These are phyloP conservation scores for Teunomyces tritomae DNA, from an alignment of 805 yeast species.

Conservation along the genomic window DNA sequence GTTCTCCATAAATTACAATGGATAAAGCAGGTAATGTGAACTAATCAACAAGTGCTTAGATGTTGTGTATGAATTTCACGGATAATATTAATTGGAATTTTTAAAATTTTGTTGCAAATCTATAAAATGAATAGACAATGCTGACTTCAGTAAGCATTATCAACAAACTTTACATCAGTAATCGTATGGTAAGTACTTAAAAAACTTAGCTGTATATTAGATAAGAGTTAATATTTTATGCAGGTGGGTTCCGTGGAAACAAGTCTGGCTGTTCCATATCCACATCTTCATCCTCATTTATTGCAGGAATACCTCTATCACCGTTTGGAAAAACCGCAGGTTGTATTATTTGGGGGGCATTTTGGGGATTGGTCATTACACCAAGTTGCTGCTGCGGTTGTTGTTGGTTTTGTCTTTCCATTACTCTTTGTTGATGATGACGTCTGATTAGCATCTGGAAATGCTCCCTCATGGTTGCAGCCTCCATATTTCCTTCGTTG, in stretches of 20 bases:
- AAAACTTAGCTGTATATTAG: not conserved
- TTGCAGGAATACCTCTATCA: constrained; percentile 18
- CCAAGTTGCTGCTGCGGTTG: constrained; percentile 9
- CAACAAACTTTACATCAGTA: not conserved
- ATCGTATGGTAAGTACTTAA: not conserved
- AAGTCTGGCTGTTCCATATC: constrained; percentile 30
- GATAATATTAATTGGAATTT: not conserved
- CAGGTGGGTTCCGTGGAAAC: constrained; percentile 19
- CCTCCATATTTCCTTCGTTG: constrained; percentile 27
- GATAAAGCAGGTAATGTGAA: too few relatives aligned
- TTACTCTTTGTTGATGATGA: constrained; percentile 24
- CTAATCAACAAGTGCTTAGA: not conserved
- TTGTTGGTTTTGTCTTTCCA: constrained; percentile 9
- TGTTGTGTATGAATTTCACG: not conserved
- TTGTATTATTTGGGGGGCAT: constrained; percentile 42
- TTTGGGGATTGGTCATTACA: constrained; percentile 16
- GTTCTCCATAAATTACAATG: too few relatives aligned
- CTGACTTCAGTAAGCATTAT: not conserved
- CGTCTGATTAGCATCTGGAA: constrained; percentile 27
- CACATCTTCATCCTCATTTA: constrained; percentile 28
- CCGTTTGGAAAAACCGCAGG: constrained; percentile 40
- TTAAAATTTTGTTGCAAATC: not conserved
- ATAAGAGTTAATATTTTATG: constrained; percentile 1
- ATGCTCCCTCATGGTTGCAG: constrained; percentile 34
- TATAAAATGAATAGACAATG: not conserved